Percentiles rank a stretch among this genome's conserved stretches.
Evolutionary conservation across 2,329 filamentous ascomycete genomes (phyloP).

Genomic region (Colletotrichum theobromicola): DNA sequence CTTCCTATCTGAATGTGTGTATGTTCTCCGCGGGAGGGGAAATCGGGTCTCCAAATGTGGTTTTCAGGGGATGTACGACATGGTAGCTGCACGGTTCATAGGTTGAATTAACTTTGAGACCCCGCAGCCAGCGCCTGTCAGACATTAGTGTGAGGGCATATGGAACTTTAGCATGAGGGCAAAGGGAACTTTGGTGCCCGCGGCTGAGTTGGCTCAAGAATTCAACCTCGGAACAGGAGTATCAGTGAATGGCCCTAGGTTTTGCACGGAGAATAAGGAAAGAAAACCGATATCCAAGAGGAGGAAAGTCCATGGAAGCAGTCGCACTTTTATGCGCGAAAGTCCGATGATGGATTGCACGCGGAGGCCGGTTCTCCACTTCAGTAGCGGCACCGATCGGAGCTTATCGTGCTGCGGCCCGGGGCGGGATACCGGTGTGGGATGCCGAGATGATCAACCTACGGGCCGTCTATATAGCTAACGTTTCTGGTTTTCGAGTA

Average conservation of each 20-base stretch:
- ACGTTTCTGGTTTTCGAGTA: rapidly evolving
- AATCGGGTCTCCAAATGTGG: background rate
- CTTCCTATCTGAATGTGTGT: background rate
- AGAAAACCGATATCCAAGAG: background rate
- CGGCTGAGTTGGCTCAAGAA: background rate
- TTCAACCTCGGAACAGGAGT: background rate
- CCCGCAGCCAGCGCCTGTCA: background rate
- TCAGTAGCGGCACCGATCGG: background rate
- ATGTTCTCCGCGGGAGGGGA: background rate
- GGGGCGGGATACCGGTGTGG: background rate
- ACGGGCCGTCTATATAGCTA: background rate
- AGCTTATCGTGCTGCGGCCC: background rate
- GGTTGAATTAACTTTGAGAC: background rate
- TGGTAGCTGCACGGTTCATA: background rate
- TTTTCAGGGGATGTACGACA: background rate
- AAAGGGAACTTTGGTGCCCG: background rate
- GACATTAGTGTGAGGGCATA: background rate
- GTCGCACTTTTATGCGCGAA: background rate
- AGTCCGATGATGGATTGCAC: background rate
- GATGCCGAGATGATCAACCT: background rate
- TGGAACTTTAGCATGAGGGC: background rate
- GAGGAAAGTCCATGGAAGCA: background rate
- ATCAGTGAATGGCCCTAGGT: rapidly evolving
- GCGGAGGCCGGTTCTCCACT: background rate
- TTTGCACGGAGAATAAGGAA: too few species aligned